Base-by-base conservation (phyloP, 345 rosid species). In the Cardamine occulta region DNA sequence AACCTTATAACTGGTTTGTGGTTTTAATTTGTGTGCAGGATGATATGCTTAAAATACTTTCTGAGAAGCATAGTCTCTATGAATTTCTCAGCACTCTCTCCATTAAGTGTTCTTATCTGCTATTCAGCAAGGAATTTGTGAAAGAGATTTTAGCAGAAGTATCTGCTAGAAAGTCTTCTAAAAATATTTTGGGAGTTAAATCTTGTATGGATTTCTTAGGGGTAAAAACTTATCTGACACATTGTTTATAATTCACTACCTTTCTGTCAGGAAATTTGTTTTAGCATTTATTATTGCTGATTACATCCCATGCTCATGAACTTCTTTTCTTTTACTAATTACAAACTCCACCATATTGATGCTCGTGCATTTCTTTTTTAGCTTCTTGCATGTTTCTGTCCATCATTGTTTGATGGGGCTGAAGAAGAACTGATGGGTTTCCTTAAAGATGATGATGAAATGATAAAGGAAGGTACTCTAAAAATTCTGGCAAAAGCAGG, bases 401-500 rank as follows among this genome's bases (percentile, higher is more conserved):
- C 97, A 60, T 88, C 80, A 67, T 85, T 95, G 72, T 83, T 92
- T 58, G 83, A 84, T 68, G 99, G 97, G 67, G 75, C 83, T 56
- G 99, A 88, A 84, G 97, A 88, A 86, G 91, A 95, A 73, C 77
- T 95, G 75, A 75, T 95, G 18, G 80, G 74, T 80, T 86, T 87
- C 77, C 86, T 95, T 60, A 89, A 90, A 85, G 94, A 92, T 82
- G 97, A 92, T 51, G 86, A 85, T 80, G 98, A 90, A 80, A 82
- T 84, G 66, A 82, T 90, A 60, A 95, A 86, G 77, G 99, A 90
- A 84, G 98, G 99, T 73, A 85, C 87, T 66, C 83, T 95, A 80
- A 91, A 95, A 82, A 83, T 92, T 79, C 88, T 95, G 83, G 97
- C 99, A 3, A 95, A 85, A 80, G 98, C 97, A 75, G 99, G 99